These are phyloP conservation scores for Phytopythium helicoides DNA, from an alignment of 352 stramenopile species.

Conservation along the genomic window DNA sequence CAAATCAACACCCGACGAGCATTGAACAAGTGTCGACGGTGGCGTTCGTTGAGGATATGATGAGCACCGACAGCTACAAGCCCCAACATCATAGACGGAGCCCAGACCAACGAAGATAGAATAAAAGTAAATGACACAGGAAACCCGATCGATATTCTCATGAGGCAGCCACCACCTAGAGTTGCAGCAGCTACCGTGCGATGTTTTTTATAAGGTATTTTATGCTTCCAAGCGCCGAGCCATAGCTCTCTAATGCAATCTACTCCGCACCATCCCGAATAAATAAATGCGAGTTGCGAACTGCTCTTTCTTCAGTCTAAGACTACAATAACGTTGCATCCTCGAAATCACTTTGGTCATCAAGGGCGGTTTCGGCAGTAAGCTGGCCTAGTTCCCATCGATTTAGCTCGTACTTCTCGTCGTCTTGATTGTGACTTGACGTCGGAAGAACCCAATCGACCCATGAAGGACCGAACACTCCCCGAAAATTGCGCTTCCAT, in stretches of 20 bases:
- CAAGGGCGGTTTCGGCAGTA: slow-evolving; percentile 38
- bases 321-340: slow-evolving; percentile 54
- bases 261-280: no score
- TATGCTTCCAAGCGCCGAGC: no score
- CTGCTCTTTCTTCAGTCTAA: background rate
- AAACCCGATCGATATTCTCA: no score
- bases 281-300: background rate
- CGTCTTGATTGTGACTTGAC: slow-evolving; percentile 9
- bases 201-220: no score
- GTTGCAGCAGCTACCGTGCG: no score
- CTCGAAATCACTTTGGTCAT: slow-evolving; percentile 44
- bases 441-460: slow-evolving; percentile 63
- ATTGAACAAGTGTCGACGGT: background rate
- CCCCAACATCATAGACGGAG: background rate
- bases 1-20: background rate
- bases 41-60: background rate
- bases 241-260: no score
- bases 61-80: background rate
- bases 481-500: slow-evolving; percentile 49
- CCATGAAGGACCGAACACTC: slow-evolving; percentile 51
- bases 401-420: slow-evolving; percentile 27
- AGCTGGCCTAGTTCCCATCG: slow-evolving; percentile 49
- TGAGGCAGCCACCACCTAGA: no score
- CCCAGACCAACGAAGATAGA: background rate
- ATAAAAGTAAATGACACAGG: background rate